A percentile compares a stretch with the other conserved stretches of the same genome.
phyloP scores from a whole-genome alignment of 2,329 filamentous ascomycete genomes.

The Alternaria rosae region DNA sequence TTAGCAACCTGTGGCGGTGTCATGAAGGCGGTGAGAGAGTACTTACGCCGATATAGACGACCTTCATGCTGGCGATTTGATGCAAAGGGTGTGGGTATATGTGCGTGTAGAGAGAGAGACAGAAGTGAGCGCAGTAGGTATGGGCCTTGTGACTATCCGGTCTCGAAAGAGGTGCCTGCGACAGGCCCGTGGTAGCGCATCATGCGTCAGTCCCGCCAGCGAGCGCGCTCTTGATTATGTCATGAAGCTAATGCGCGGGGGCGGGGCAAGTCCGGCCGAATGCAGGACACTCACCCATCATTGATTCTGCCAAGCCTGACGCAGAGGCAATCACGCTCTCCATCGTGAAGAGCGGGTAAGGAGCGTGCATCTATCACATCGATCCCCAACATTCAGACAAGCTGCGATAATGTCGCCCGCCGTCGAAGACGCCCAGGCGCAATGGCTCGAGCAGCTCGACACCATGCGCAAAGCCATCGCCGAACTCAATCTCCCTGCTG shows the following conservation, averaged over 20 bases:
- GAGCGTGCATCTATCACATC: not conserved
- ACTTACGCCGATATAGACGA: slow-evolving; percentile 85
- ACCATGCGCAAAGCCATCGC: slow-evolving; percentile 88
- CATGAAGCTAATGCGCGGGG: slow-evolving; percentile 27
- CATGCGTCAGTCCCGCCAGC: slow-evolving; percentile 8
- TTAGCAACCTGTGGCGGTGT: not conserved
- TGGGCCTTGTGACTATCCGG: not conserved
- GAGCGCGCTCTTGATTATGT: slow-evolving; percentile 23
- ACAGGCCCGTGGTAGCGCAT: not conserved
- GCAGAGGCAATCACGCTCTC: not conserved
- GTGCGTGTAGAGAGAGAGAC: not conserved
- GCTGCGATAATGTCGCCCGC: slow-evolving; percentile 47
- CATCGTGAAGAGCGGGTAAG: not conserved
- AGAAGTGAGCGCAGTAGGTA: not conserved
- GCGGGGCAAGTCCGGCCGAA: slow-evolving; percentile 33
- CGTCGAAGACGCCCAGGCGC: slow-evolving; percentile 58
- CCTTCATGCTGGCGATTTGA: slow-evolving; percentile 69
- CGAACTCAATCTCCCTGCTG: slow-evolving; percentile 66
- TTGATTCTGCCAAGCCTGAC: slow-evolving; percentile 21
- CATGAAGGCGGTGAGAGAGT: slow-evolving; percentile 28
- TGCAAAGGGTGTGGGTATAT: not conserved
- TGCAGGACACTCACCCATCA: slow-evolving; percentile 11
- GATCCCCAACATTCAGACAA: not conserved
- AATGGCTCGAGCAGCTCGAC: slow-evolving; percentile 86
- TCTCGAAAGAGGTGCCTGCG: not conserved